phyloP scores from a whole-genome alignment of 75 land plant genomes.

The Picea glauca region DNA sequence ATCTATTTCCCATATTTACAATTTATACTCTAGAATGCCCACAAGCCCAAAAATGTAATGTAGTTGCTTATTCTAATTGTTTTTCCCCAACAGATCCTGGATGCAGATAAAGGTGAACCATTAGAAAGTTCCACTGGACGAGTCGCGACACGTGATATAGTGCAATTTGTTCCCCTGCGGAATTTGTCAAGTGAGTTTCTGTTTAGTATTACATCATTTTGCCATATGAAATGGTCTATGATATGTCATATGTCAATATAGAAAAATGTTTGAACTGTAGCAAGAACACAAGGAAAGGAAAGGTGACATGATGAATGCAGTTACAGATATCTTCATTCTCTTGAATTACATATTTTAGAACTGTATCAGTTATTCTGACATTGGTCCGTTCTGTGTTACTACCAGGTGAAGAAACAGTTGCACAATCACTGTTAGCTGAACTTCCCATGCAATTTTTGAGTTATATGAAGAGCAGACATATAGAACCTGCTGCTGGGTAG shows the following conservation, averaged over 20 bases:
- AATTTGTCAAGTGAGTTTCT: slow-evolving; percentile 59
- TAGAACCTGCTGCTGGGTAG: slow-evolving; percentile 35
- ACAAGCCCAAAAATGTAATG: too few relatives aligned
- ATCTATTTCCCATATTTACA: too few relatives aligned
- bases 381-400: background rate
- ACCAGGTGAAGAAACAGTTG: slow-evolving; percentile 50
- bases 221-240: background rate
- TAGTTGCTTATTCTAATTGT: background rate
- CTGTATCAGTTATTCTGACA: background rate
- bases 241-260: too few relatives aligned
- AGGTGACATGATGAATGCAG: background rate
- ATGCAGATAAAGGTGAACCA: slow-evolving; percentile 70
- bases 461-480: slow-evolving; percentile 58
- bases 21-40: too few relatives aligned
- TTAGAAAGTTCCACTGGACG: slow-evolving; percentile 61
- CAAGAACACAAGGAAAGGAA: background rate
- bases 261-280: background rate
- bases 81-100: slow-evolving; percentile 50
- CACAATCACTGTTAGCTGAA: slow-evolving; percentile 67
- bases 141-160: slow-evolving; percentile 82
- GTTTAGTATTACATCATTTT: background rate
- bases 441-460: slow-evolving; percentile 72
- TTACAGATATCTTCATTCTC: background rate
- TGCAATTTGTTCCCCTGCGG: slow-evolving; percentile 92
- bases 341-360: background rate